phyloP scores from a whole-genome alignment of 2,329 filamentous ascomycete species.

The Mycosphaerelloides madeirae region DNA sequence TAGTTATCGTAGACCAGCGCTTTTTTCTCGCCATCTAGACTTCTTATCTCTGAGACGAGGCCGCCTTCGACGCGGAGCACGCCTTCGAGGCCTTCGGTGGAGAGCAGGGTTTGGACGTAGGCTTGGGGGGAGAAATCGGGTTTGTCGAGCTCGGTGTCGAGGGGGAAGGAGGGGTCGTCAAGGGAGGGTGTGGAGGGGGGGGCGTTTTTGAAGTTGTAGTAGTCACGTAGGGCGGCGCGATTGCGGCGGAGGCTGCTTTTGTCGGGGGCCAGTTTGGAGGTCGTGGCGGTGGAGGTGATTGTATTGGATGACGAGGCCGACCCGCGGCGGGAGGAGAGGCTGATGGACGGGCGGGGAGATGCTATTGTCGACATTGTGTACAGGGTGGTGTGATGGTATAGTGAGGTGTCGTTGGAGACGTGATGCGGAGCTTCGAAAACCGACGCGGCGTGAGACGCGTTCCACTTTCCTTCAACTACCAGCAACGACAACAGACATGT shows the following conservation, averaged over 20 bases:
- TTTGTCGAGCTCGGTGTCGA: conserved; percentile 67
- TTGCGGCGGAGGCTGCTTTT: conserved; percentile 58
- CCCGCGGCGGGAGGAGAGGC: conserved; percentile 65
- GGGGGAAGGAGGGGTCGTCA: conserved; percentile 27
- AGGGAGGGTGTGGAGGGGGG: conserved; percentile 34
- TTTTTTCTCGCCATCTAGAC: conserved; percentile 92
- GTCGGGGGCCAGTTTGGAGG: conserved; percentile 28
- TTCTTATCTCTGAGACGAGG: conserved; percentile 72
- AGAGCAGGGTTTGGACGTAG: conserved; percentile 60
- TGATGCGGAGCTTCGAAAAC: too few species aligned
- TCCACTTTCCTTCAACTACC: background rate
- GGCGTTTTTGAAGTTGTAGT: conserved; percentile 72
- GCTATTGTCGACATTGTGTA: conserved; percentile 54
- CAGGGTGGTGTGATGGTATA: too few species aligned
- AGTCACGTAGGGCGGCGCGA: conserved; percentile 83
- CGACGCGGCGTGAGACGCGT: background rate
- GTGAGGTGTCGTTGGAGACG: too few species aligned
- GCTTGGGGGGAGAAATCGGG: conserved; percentile 66
- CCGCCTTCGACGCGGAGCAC: conserved; percentile 66
- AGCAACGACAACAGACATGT: conserved; percentile 8
- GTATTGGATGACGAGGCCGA: conserved; percentile 62
- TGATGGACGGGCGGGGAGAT: conserved; percentile 49
- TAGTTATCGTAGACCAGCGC: conserved; percentile 98
- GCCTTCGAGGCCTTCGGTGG: conserved; percentile 61
- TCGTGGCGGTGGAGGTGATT: conserved; percentile 37